Evolutionary conservation across 2,329 filamentous ascomycete species (phyloP).

Genomic region (Diplodia sapinea): DNA sequence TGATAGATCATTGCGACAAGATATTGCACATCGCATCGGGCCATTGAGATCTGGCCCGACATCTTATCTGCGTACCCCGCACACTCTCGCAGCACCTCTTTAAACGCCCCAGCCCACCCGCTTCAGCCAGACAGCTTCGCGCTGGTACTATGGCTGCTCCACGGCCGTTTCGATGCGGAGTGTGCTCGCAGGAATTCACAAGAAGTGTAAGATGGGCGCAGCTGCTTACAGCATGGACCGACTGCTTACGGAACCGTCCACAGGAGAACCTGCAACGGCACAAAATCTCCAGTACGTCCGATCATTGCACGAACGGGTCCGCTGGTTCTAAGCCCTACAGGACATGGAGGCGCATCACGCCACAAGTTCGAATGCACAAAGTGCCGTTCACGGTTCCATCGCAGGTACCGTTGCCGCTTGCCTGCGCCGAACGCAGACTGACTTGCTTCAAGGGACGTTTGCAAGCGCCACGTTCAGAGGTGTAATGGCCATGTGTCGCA

Average conservation of each 20-base stretch:
- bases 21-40: not conserved
- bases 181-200: not conserved
- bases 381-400: not conserved
- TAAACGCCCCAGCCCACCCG: not conserved
- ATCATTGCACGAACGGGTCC: too few relatives aligned
- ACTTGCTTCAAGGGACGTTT: not conserved
- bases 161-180: not conserved
- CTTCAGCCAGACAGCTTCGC: too few relatives aligned
- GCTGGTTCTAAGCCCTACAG: not conserved
- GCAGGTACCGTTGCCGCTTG: not conserved
- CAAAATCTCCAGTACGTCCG: not conserved
- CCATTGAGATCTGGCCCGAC: not conserved
- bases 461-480: not conserved
- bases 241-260: not conserved
- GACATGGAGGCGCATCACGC: not conserved
- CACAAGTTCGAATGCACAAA: slow-evolving; percentile 1
- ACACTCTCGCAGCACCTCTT: not conserved
- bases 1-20: too few relatives aligned
- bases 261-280: not conserved
- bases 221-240: not conserved
- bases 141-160: not conserved
- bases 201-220: not conserved
- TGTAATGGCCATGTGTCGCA: not conserved
- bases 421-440: not conserved
- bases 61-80: not conserved